A percentile compares a stretch with the other conserved stretches of the same genome.
Evolutionary conservation across 2,329 filamentous ascomycete genomes (phyloP).

Genomic region (Orbilia quercus): DNA sequence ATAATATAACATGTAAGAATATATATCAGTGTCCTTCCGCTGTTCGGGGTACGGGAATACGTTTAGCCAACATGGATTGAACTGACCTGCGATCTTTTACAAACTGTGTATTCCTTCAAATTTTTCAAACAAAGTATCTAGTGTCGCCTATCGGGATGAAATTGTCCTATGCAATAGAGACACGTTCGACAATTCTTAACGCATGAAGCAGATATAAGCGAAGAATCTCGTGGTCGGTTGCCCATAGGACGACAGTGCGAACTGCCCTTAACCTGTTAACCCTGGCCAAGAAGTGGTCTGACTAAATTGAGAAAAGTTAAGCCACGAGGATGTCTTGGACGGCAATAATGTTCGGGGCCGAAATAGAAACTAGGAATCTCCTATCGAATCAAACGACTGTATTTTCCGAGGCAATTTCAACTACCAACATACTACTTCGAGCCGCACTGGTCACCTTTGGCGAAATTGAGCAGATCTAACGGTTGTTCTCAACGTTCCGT

Average conservation of each 20-base stretch:
- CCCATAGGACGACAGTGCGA: not conserved
- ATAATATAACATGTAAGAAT: too few species aligned
- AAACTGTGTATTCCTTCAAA: too few species aligned
- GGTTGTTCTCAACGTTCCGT: slow-evolving; percentile 25
- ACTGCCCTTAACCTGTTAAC: too few species aligned
- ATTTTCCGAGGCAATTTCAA: slow-evolving; percentile 6
- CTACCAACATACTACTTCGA: too few species aligned
- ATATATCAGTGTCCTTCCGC: too few species aligned
- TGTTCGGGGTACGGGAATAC: too few species aligned
- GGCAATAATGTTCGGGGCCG: not conserved
- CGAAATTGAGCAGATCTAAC: slow-evolving; percentile 20
- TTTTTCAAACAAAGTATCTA: not conserved
- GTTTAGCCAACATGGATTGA: too few species aligned
- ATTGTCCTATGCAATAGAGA: not conserved
- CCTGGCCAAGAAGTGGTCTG: too few species aligned
- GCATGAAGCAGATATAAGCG: slow-evolving; percentile 3
- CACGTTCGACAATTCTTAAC: not conserved
- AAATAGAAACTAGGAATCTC: too few species aligned
- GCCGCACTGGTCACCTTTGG: not conserved
- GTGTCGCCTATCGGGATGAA: not conserved
- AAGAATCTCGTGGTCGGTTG: slow-evolving; percentile 4
- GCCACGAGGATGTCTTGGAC: slow-evolving; percentile 29
- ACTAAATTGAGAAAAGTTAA: too few species aligned
- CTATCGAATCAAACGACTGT: too few species aligned
- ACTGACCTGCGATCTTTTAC: too few species aligned